Conservation (phyloP, 805 yeast species). For the Pichia heedii region DNA sequence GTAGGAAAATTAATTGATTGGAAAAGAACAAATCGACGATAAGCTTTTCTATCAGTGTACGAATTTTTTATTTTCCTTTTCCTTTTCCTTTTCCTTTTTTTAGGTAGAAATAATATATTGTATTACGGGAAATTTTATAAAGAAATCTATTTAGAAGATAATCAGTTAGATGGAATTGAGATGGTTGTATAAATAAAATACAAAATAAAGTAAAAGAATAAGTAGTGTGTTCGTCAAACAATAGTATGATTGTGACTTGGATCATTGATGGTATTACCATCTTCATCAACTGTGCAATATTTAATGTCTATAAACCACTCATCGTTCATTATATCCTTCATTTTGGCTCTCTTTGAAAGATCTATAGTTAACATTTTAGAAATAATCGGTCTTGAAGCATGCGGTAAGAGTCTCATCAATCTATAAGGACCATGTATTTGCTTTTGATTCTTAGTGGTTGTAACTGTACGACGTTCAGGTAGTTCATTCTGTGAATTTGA, state of each 20-base stretch:
- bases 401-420: constrained; percentile 71
- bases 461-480: constrained; percentile 29
- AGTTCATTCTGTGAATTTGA: constrained; percentile 12
- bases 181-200: no score
- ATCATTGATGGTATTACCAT: constrained; percentile 33
- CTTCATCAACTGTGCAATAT: constrained; percentile 46
- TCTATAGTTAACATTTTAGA: constrained; percentile 59
- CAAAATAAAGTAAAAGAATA: background rate
- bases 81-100: no score
- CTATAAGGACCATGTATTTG: constrained; percentile 79
- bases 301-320: constrained; percentile 61
- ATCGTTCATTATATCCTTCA: constrained; percentile 57
- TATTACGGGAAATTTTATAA: no score
- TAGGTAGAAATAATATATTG: no score
- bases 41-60: no score
- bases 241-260: constrained; percentile 44
- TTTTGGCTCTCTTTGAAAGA: constrained; percentile 51
- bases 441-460: constrained; percentile 32
- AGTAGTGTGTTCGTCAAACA: constrained; percentile 19
- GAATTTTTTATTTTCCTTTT: no score
- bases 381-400: constrained; percentile 70
- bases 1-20: background rate
- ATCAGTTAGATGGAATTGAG: no score
- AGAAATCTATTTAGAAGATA: no score
- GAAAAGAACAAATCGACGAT: background rate